phyloP scores from a whole-genome alignment of 306 rosid species.

The Begonia loranthoides region DNA sequence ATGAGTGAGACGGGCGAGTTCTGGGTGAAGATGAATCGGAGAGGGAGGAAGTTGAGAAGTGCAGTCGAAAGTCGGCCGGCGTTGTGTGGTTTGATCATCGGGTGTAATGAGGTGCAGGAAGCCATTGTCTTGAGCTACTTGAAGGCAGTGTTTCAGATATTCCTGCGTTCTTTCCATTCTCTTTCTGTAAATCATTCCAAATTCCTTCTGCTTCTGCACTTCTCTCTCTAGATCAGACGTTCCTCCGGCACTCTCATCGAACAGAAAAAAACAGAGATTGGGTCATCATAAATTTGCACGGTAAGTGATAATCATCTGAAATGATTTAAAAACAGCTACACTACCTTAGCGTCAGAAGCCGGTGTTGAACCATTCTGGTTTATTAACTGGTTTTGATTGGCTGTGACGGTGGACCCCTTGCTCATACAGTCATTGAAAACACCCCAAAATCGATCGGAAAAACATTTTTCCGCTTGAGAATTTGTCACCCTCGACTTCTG shows the following conservation, averaged over 20 bases:
- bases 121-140: constrained; percentile 69
- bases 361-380: too few relatives aligned
- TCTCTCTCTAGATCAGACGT: constrained; percentile 40
- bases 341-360: too few relatives aligned
- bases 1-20: constrained; percentile 24
- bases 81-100: background rate
- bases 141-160: constrained; percentile 53
- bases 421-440: constrained; percentile 22
- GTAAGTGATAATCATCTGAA: too few relatives aligned
- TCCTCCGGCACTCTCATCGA: constrained; percentile 22
- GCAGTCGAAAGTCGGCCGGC: constrained; percentile 1
- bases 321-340: too few relatives aligned
- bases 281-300: background rate
- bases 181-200: constrained; percentile 16
- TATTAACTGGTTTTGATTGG: constrained; percentile 1
- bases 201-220: constrained; percentile 41
- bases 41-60: constrained; percentile 16
- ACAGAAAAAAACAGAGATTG: background rate
- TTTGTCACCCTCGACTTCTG: constrained; percentile 11
- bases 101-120: constrained; percentile 31
- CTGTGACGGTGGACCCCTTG: constrained; percentile 24
- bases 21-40: constrained; percentile 12
- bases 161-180: constrained; percentile 41
- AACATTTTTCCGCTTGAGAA: background rate
- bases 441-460: constrained; percentile 31